A percentile compares a stretch with the other conserved stretches of the same genome.
These are phyloP conservation scores for Phytophthora europaea DNA, from an alignment of 352 stramenopile genomes.

Conservation along the genomic window DNA sequence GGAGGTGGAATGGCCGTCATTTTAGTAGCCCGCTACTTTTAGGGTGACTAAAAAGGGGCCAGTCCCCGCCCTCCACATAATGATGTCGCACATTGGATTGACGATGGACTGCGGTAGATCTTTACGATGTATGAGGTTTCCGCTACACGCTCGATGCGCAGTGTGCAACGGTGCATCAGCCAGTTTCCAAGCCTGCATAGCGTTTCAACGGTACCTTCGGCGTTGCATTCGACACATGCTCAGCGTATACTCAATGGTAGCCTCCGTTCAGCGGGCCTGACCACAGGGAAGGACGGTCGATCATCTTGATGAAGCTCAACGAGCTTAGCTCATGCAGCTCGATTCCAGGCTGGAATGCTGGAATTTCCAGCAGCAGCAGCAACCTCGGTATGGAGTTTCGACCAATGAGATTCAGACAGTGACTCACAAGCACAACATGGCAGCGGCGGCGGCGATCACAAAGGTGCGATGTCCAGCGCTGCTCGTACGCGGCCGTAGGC, in stretches of 20 bases:
- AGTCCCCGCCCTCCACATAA: constrained; percentile 60
- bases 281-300: not conserved
- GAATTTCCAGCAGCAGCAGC: not conserved
- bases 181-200: not conserved
- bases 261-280: not conserved
- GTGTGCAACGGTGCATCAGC: not conserved
- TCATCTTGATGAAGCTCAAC: not conserved
- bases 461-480: constrained; percentile 23
- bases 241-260: not conserved
- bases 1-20: constrained; percentile 81
- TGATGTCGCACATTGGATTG: too few relatives aligned
- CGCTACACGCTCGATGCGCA: not conserved
- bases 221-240: not conserved
- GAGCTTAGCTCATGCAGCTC: not conserved
- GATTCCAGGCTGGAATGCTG: not conserved
- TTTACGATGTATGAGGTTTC: not conserved
- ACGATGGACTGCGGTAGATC: not conserved
- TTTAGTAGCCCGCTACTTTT: constrained; percentile 55
- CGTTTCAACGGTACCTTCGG: not conserved
- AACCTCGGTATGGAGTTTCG: constrained; percentile 7
- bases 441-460: constrained; percentile 9
- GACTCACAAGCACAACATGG: not conserved
- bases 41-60: constrained; percentile 50
- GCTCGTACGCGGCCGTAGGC: not conserved
- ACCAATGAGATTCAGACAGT: constrained; percentile 18